Percentiles rank a stretch among this genome's conserved stretches.
Conservation (phyloP, 139 green algal genomes). For the Micractinium sp. region DNA sequence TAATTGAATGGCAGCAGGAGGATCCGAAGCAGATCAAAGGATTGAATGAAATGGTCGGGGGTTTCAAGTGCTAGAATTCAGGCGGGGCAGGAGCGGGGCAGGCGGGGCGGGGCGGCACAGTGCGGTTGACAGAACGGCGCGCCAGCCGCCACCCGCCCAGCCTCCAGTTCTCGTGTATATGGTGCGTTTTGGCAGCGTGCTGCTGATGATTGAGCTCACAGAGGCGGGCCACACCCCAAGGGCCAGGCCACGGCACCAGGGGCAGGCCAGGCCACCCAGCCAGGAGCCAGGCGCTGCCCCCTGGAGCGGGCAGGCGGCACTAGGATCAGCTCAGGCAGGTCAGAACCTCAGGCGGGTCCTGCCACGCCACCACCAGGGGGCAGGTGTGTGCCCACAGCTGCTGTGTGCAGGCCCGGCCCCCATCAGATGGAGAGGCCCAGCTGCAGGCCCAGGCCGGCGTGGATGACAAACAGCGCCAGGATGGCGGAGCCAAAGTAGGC, state of each 20-base stretch:
- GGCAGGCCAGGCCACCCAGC: background rate
- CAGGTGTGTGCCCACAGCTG: too few relatives aligned
- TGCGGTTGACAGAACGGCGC: background rate
- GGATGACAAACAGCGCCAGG: slow-evolving; percentile 80
- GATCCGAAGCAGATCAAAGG: background rate
- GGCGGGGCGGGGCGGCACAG: background rate
- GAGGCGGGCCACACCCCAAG: too few relatives aligned
- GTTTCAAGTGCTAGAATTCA: background rate
- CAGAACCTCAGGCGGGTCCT: too few relatives aligned
- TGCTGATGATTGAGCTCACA: too few relatives aligned
- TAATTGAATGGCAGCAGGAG: background rate
- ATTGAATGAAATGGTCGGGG: background rate
- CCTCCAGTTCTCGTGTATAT: background rate
- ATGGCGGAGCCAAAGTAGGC: slow-evolving; percentile 80
- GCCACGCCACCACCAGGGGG: too few relatives aligned
- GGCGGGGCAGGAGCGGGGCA: too few relatives aligned
- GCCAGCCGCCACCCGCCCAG: too few relatives aligned
- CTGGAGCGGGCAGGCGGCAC: background rate
- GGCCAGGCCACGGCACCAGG: too few relatives aligned
- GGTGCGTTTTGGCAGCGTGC: background rate
- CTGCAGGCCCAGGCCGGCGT: slow-evolving; percentile 77
- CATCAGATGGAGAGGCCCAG: slow-evolving; percentile 79
- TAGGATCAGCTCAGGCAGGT: too few relatives aligned
- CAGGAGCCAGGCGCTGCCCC: background rate
- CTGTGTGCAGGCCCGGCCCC: too few relatives aligned